Percentiles rank a stretch among this genome's conserved stretches.
These are phyloP conservation scores for Sporothrix sp. DNA, from an alignment of 2,329 filamentous ascomycete species.

Conservation along the genomic window DNA sequence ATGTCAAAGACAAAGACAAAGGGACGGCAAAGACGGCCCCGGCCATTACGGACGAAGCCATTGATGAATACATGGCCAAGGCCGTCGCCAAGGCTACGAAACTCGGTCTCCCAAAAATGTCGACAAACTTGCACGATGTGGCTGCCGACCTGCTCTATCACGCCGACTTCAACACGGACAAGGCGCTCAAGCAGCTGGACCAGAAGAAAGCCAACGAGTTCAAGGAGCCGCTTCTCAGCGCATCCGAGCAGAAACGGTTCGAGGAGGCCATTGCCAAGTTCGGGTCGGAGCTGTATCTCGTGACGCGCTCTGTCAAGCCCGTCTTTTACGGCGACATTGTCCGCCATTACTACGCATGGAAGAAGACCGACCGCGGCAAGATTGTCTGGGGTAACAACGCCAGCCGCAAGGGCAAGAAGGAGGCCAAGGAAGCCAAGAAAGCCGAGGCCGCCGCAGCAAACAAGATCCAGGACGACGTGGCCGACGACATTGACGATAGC, in stretches of 20 bases:
- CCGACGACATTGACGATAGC: constrained; percentile 86
- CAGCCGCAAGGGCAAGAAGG: constrained; percentile 82
- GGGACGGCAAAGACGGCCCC: constrained; percentile 28
- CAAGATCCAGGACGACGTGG: constrained; percentile 84
- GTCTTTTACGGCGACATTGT: constrained; percentile 72
- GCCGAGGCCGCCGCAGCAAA: constrained; percentile 54
- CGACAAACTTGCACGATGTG: constrained; percentile 81
- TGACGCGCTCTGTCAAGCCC: constrained; percentile 78
- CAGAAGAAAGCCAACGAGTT: constrained; percentile 61
- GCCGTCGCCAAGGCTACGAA: constrained; percentile 54
- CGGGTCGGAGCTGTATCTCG: constrained; percentile 77
- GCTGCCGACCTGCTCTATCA: constrained; percentile 65
- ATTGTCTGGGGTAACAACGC: constrained; percentile 86
- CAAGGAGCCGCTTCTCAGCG: constrained; percentile 72
- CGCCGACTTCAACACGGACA: constrained; percentile 59
- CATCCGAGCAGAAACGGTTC: constrained; percentile 77
- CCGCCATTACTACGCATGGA: constrained; percentile 96
- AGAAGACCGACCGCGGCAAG: constrained; percentile 77
- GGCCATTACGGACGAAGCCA: constrained; percentile 40
- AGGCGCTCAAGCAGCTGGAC: constrained; percentile 60
- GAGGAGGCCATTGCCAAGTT: constrained; percentile 85
- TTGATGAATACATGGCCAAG: constrained; percentile 67
- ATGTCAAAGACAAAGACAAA: constrained; percentile 17
- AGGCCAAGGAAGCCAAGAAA: constrained; percentile 68
- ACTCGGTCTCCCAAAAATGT: constrained; percentile 62